A percentile compares a stretch with the other conserved stretches of the same genome.
Evolutionary conservation across 176 grass and related monocot species (phyloP).

Genomic region (Hsuehochloa calcarea): DNA sequence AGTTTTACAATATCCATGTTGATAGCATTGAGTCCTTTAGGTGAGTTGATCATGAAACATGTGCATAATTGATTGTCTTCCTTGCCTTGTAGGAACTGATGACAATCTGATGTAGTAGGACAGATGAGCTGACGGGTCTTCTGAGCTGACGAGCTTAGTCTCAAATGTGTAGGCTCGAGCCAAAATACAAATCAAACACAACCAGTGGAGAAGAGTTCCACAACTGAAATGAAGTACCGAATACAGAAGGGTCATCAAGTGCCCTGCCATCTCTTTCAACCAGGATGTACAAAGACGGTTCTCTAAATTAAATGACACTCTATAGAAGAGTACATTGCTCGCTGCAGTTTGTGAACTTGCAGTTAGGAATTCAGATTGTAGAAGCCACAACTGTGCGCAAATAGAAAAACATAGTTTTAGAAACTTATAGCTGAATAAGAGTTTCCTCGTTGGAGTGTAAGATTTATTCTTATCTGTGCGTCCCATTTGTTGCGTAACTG

Average conservation of each 20-base stretch:
- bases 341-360: conserved; percentile 41
- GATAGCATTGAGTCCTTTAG: not conserved
- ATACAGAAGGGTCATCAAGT: conserved; percentile 2
- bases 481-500: conserved; percentile 1
- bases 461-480: not conserved
- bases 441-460: conserved; percentile 31
- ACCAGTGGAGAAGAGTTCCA: conserved; percentile 2
- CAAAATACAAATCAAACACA: conserved; percentile 14
- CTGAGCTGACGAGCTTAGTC: conserved; percentile 13
- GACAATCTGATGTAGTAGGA: conserved; percentile 10
- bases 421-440: conserved; percentile 49
- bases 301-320: conserved; percentile 11
- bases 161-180: not conserved
- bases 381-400: conserved; percentile 52
- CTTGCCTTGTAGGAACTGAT: conserved; percentile 22
- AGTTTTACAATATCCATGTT: not conserved
- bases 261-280: conserved; percentile 33
- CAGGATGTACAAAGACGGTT: conserved; percentile 32
- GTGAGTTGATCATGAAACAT: not conserved
- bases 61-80: conserved; percentile 2
- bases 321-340: conserved; percentile 43
- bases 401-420: conserved; percentile 40
- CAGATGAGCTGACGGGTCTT: conserved; percentile 17
- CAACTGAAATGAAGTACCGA: not conserved
- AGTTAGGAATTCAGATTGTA: conserved; percentile 36